Conservation (phyloP, 2,329 filamentous ascomycete genomes). For the Ceratocystis alfenasii region DNA sequence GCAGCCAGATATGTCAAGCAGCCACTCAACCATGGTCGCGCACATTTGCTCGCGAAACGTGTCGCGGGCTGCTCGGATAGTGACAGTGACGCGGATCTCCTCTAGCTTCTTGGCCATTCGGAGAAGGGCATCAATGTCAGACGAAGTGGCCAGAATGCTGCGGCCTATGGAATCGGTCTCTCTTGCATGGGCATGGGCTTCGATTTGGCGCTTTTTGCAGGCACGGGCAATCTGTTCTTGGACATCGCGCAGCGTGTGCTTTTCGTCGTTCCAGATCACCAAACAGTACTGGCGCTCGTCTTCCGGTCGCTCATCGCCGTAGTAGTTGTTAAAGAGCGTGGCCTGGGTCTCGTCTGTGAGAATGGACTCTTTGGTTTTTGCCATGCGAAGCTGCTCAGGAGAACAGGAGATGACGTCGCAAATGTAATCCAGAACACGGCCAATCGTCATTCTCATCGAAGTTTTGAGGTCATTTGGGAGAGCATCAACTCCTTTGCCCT, state of each 20-base stretch:
- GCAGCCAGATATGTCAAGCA: slow-evolving; percentile 83
- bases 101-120: slow-evolving; percentile 76
- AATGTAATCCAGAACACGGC: slow-evolving; percentile 79
- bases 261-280: slow-evolving; percentile 95
- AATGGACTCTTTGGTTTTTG: slow-evolving; percentile 74
- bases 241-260: slow-evolving; percentile 89
- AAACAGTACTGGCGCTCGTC: slow-evolving; percentile 58
- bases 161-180: slow-evolving; percentile 84
- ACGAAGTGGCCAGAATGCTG: slow-evolving; percentile 67
- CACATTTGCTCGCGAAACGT: slow-evolving; percentile 98
- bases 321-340: slow-evolving; percentile 34
- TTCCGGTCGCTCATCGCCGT: slow-evolving; percentile 42
- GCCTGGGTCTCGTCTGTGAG: slow-evolving; percentile 70
- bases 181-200: slow-evolving; percentile 63
- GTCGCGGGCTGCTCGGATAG: slow-evolving; percentile 82
- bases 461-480: slow-evolving; percentile 65
- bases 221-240: slow-evolving; percentile 80
- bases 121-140: slow-evolving; percentile 60
- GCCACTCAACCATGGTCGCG: slow-evolving; percentile 92
- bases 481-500: slow-evolving; percentile 24
- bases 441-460: slow-evolving; percentile 74
- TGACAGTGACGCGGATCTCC: slow-evolving; percentile 91
- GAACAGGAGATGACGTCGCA: slow-evolving; percentile 97
- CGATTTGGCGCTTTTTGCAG: slow-evolving; percentile 58
- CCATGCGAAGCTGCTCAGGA: slow-evolving; percentile 79